Base-by-base conservation (phyloP, 345 rosid species). In the Sonneratia alba region DNA sequence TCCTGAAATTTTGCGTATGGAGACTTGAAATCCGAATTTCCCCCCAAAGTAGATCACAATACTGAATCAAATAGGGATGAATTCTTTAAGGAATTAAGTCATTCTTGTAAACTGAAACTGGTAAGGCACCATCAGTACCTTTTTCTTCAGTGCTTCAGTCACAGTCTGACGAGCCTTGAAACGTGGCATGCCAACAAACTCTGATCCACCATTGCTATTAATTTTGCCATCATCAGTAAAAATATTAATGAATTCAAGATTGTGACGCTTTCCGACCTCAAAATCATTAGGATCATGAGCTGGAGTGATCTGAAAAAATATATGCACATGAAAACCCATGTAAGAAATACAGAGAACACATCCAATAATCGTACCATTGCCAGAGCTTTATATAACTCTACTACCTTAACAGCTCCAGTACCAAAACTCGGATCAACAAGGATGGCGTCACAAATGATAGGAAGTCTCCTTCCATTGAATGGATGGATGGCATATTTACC, bases 211-310 rank as follows among this genome's bases (percentile, higher is more conserved):
- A 76, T 87, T 83, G 75, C 90, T 83, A 76, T 92, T 92, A 80
- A 95, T 90, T 70, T 85, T 87, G 40, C 98, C 99, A 67, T 95
- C 98, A 85, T 95, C 98, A 18, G 97, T 87, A 55, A 95, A 87
- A 74, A 95, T 82, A 83, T 89, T 92, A 47, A 95, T 85, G 77
- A 89, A 90, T 68, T 88, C 87, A 57, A 95, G 91, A 74, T 78
- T 78, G 78, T 90, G 97, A 57, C 96, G 93, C 84, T 85, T 95
- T 75, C 99, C 98, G 67, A 90, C 97, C 73, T 88, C 88, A 78
- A 85, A 95, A 84, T 95, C 99, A 84, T 95, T 88, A 74, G 93
- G 96, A 79, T 95, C 99, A 70, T 95, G 99, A 0, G 97, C 98
- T 6, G 99, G 99, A 73, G 99, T 95, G 70, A 95, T 95, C 98